Conservation (phyloP, 1,139 yeast genomes). For the Debaryomycetaceae sp. region DNA sequence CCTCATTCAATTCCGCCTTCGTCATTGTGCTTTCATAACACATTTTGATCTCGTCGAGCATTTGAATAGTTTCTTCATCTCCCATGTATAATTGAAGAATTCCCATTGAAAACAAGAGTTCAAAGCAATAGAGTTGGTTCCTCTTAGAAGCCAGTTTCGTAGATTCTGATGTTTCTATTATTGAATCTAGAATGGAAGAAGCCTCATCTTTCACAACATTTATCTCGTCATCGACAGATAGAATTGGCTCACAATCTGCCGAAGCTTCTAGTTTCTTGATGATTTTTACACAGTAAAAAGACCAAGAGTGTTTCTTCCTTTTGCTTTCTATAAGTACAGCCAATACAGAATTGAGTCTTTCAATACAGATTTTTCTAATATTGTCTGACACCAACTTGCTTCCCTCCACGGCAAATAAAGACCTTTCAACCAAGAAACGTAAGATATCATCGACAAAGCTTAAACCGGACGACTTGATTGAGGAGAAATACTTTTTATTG, state of each 20-base stretch:
- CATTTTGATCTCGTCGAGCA: conserved; percentile 66
- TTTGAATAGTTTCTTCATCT: conserved; percentile 72
- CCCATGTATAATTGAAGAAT: conserved; percentile 76
- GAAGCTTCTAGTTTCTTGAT: conserved; percentile 24
- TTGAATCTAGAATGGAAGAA: conserved; percentile 43
- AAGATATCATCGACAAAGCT: conserved; percentile 44
- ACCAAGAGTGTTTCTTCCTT: conserved; percentile 58
- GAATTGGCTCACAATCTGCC: conserved; percentile 25
- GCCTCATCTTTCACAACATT: conserved; percentile 48
- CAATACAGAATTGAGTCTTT: conserved; percentile 62
- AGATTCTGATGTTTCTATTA: conserved; percentile 25
- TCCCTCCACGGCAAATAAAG: conserved; percentile 45
- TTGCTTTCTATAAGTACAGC: conserved; percentile 51
- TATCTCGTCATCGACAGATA: conserved; percentile 55
- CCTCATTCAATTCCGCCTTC: conserved; percentile 4
- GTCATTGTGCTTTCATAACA: conserved; percentile 44
- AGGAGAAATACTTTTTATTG: conserved; percentile 30
- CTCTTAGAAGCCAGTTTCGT: conserved; percentile 6
- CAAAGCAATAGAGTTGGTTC: conserved; percentile 47
- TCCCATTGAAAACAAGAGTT: conserved; percentile 73
- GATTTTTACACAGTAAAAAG: conserved; percentile 38
- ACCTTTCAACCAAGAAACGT: conserved; percentile 46
- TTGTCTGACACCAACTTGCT: conserved; percentile 22
- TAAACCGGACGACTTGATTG: conserved; percentile 3
- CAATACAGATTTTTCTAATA: conserved; percentile 45